phyloP scores from a whole-genome alignment of 2,329 filamentous ascomycete species.

The Biscogniauxia marginata region DNA sequence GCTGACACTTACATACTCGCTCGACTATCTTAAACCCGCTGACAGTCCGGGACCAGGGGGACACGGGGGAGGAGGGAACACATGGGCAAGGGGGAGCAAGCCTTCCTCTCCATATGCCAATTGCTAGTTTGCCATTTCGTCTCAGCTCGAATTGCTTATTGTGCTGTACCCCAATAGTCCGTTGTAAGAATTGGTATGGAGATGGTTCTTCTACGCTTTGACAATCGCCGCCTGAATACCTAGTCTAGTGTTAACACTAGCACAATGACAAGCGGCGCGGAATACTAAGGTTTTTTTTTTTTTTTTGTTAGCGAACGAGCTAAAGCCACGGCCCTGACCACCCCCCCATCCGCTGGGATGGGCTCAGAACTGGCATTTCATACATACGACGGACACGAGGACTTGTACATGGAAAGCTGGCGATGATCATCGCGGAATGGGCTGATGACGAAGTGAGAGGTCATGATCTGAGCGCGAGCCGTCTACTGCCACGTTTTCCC shows the following conservation, averaged over 20 bases:
- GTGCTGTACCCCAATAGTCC: too few species aligned
- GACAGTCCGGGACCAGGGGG: neutral
- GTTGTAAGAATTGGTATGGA: too few species aligned
- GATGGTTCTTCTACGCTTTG: too few species aligned
- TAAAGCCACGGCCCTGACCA: neutral
- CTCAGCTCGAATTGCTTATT: neutral
- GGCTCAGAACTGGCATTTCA: neutral
- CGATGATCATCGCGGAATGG: neutral
- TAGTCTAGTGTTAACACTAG: neutral
- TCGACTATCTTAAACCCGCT: neutral
- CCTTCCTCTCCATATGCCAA: neutral
- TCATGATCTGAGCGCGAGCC: neutral
- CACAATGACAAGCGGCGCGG: neutral
- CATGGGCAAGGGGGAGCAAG: neutral
- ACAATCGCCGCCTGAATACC: neutral
- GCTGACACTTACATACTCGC: neutral
- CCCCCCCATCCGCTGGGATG: neutral
- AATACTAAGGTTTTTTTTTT: too few species aligned
- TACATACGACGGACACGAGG: neutral
- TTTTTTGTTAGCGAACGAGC: neutral
- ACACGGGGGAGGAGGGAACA: neutral
- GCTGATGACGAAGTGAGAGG: neutral
- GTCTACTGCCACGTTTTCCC: neutral
- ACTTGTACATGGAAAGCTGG: neutral
- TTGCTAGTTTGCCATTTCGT: neutral